Conservation (phyloP, 129 eudicot species). For the Erigeron canadensis region DNA sequence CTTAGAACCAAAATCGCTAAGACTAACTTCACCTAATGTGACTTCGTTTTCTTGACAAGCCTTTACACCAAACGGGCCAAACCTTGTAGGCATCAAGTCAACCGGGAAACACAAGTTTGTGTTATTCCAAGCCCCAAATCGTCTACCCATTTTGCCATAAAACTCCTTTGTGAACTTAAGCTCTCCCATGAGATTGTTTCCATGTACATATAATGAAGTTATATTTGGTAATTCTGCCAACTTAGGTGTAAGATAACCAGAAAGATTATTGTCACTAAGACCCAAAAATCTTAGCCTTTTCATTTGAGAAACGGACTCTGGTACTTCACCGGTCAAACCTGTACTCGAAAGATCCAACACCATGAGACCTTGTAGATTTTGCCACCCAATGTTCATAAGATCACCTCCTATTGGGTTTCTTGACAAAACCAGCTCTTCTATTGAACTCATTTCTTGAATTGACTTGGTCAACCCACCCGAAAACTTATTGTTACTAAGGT, state of each 20-base stretch:
- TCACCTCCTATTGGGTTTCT: conserved; percentile 64
- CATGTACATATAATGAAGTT: conserved; percentile 64
- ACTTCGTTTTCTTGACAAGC: conserved; percentile 45
- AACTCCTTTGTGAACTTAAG: conserved; percentile 52
- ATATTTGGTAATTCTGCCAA: conserved; percentile 50
- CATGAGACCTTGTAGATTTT: conserved; percentile 38
- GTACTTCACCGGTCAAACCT: conserved; percentile 52
- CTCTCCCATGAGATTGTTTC: conserved; percentile 69
- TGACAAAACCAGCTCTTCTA: conserved; percentile 62
- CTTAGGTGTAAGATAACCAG: conserved; percentile 50
- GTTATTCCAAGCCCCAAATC: conserved; percentile 79
- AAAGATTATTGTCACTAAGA: conserved; percentile 51
- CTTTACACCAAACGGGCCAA: conserved; percentile 58
- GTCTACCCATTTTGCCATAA: conserved; percentile 70
- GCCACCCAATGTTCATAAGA: conserved; percentile 48
- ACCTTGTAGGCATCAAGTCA: conserved; percentile 21
- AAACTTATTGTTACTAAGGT: conserved; percentile 61
- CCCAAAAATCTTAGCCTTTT: conserved; percentile 62
- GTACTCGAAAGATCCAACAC: conserved; percentile 57
- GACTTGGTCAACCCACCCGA: conserved; percentile 58
- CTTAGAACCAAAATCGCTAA: conserved; percentile 30
- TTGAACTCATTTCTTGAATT: conserved; percentile 47
- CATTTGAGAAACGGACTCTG: conserved; percentile 50
- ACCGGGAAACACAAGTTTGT: conserved; percentile 51
- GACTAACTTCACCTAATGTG: conserved; percentile 3